Evolutionary conservation across 441 rosid species (phyloP), one percentile per base, ranked within the genome.

Genomic region (Eugenia klotzschiana): DNA sequence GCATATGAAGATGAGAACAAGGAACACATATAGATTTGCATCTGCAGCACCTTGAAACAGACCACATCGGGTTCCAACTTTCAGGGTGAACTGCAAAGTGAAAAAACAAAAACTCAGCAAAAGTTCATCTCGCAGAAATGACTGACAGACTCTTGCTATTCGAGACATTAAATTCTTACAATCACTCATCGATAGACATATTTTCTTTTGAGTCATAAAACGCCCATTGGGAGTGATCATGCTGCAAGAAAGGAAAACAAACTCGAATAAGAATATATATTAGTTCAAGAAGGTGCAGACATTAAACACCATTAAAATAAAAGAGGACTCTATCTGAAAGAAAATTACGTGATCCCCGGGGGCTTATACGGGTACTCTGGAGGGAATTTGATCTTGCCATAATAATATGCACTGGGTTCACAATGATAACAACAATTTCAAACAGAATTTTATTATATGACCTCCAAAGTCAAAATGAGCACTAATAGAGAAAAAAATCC

Each of bases 41-140:
- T 74, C 49, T 74, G 55, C 41, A 83, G 82, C 92, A 97, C 99
- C 99, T 97, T 82, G 98, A 94, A 46, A 93, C 98, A 83, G 99
- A 97, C 98, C 99, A 97, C 98, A 97, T 97, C 6, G 99, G 99
- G 82, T 97, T 97, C 99, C 99, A 97, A 92, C 94, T 95, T 91
- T 97, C 99, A 37, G 99, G 99, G 89, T 97, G 99, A 91, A 94
- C 99, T 97, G 89, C 72, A 89, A 86, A 51, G 54, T 40, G 57
- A 15, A 27, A 50, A 80, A 80, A 80, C 14, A 12, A 51, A 64
- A 64, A 14, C 77, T 64, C 7, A 64, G 77, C 27, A 64, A 33
- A 37, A 64, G 25, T 64, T 64, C 8, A 0, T 18, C 46, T 40
- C 14, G 11, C 46, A 64, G 46, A 64, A 64, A 33, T 64, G 46